A percentile compares a stretch with the other conserved stretches of the same genome.
phyloP scores from a whole-genome alignment of 73 alveolate species.

The Durusdinium trenchii region DNA sequence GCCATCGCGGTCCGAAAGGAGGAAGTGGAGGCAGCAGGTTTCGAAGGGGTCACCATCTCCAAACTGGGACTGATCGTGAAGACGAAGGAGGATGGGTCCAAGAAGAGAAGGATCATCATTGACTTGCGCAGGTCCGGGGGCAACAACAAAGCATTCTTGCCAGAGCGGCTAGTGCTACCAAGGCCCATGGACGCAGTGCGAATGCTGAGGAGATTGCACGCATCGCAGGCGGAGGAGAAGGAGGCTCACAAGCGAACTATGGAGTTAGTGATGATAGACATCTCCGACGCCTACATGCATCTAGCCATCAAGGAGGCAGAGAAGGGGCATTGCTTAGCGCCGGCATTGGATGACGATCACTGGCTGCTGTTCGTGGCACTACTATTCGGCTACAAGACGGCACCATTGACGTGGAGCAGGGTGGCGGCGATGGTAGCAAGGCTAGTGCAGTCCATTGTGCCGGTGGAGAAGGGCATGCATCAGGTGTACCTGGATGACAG shows the following conservation, averaged over 20 bases:
- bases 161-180: background rate
- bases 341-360: background rate
- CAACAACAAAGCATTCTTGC: background rate
- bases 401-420: background rate
- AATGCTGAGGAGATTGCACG: background rate
- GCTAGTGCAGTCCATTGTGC: background rate
- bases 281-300: background rate
- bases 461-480: background rate
- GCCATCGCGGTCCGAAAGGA: background rate
- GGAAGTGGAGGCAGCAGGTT: background rate
- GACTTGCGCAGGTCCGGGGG: background rate
- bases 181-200: background rate
- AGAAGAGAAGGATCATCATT: background rate
- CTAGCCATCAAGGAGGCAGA: background rate
- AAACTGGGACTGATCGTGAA: constrained; percentile 1
- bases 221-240: background rate
- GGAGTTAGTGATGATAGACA: background rate
- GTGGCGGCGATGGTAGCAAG: background rate
- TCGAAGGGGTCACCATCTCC: background rate
- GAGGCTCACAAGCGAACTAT: background rate
- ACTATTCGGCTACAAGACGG: constrained; percentile 7
- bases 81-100: background rate
- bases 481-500: constrained; percentile 12
- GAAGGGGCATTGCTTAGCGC: background rate
- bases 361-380: background rate